Evolutionary conservation across 352 stramenopile genomes (phyloP).

Genomic region (Globisporangium abappressorium): DNA sequence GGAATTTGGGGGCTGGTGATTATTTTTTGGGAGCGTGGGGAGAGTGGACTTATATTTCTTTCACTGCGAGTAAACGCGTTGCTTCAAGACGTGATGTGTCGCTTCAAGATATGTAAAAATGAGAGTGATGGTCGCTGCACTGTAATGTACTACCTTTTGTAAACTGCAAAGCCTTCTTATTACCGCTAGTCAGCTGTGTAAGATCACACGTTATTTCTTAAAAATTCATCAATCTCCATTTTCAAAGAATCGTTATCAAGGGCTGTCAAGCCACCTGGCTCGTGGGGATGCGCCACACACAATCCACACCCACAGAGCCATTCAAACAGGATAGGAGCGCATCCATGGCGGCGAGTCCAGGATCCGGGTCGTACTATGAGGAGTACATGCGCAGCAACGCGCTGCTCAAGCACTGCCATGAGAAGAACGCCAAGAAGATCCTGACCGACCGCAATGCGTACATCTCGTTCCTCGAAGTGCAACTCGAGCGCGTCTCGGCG

Average conservation of each 20-base stretch:
- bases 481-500: constrained; percentile 83
- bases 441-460: constrained; percentile 84
- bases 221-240: not conserved
- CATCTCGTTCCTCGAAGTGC: constrained; percentile 86
- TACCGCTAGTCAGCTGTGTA: not conserved
- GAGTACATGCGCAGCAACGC: constrained; percentile 81
- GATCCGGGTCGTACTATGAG: constrained; percentile 68
- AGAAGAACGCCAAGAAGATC: constrained; percentile 61
- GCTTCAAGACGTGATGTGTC: constrained; percentile 1
- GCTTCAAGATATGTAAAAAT: not conserved
- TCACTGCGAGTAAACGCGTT: not conserved
- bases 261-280: not conserved
- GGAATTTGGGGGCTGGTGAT: not conserved
- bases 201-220: not conserved
- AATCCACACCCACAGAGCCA: not conserved
- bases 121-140: constrained; percentile 6
- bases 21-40: not conserved
- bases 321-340: not conserved
- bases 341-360: not conserved
- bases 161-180: too few species aligned
- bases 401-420: constrained; percentile 55
- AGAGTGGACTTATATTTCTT: constrained; percentile 1
- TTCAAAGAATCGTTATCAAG: not conserved
- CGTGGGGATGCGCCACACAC: not conserved
- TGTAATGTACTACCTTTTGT: too few species aligned